These are phyloP conservation scores for Mucor velutinosus DNA, from an alignment of 371 early-diverging fungal genomes.

Conservation along the genomic window DNA sequence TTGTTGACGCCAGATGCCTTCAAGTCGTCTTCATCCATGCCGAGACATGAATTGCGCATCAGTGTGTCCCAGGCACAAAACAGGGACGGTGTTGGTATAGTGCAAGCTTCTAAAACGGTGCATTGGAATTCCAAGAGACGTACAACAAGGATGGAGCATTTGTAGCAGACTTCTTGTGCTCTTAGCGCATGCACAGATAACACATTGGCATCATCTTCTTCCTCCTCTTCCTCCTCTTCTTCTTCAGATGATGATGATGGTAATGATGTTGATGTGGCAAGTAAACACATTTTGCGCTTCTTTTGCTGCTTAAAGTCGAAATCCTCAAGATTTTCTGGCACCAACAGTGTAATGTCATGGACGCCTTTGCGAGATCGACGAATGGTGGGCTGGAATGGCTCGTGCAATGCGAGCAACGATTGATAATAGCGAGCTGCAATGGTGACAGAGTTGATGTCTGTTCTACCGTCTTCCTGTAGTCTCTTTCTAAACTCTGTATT, in stretches of 20 bases:
- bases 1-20: conserved; percentile 1
- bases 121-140: conserved; percentile 39
- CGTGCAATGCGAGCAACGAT: conserved; percentile 29
- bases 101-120: conserved; percentile 21
- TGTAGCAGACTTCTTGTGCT: conserved; percentile 34
- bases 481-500: conserved; percentile 32
- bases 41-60: conserved; percentile 38
- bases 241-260: neutral
- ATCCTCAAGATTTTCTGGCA: neutral
- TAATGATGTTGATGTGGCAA: neutral
- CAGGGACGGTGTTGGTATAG: conserved; percentile 24
- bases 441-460: conserved; percentile 22
- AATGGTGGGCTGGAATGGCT: conserved; percentile 35
- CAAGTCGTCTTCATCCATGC: conserved; percentile 23
- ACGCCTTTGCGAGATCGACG: neutral
- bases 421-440: conserved; percentile 31
- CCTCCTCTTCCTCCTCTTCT: neutral
- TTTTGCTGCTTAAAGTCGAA: neutral
- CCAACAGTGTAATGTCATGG: neutral
- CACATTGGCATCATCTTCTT: neutral
- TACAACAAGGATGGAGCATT: conserved; percentile 28
- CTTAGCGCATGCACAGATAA: conserved; percentile 23
- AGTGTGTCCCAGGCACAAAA: conserved; percentile 42
- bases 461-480: conserved; percentile 19
- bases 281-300: neutral